Base-by-base conservation (phyloP, 2,329 filamentous ascomycete genomes). In the Diaporthe aspalathi region DNA sequence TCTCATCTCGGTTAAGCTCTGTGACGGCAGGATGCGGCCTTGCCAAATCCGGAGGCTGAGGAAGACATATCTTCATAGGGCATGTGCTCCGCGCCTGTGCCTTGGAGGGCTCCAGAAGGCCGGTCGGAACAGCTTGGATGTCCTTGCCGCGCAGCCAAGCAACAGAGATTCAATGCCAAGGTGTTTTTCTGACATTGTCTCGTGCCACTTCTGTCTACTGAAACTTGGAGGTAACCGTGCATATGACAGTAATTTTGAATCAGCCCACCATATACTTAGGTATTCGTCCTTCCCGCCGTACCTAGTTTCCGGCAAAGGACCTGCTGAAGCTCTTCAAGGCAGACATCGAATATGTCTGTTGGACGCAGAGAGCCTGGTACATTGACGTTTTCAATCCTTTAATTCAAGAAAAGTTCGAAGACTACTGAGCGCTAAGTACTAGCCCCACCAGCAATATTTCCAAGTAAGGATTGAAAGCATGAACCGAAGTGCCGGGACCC, bases 1-100 rank as follows among this genome's bases (percentile, higher is more conserved):
- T 2, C 2, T 65, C 60, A 65, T 65, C 43, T 65, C 60, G 60
- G 29, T 50, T 50, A 65, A 32, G 43, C n/a, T 35, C 24, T 47
- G 9, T 6, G 43, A 7, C 16, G 16, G 60, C 38, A 47, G 6
- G 5, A 24, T 49, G 47, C 20, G 16, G 14, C 7, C 1, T n/a
- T 5, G n/a, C n/a, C n/a, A 38, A 65, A 50, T 29, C 60, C 29
- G 24, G 29, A 38, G 45, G 29, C 45, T 24, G 60, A 65, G 60
- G 29, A 20, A 24, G 2, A 49, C 20, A 63, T 17, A 32, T 49
- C 60, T 49, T 24, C 43, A 32, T 35, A 20, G 11, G 60, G 60
- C 22, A 63, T 49, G 22, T 63, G 27, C 60, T 63, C 60, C 60
- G 45, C 29, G 32, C n/a, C 20, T 20, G n/a, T 38, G 45, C 43